phyloP scores from a whole-genome alignment of 805 yeast genomes.

The Pichia heedii region DNA sequence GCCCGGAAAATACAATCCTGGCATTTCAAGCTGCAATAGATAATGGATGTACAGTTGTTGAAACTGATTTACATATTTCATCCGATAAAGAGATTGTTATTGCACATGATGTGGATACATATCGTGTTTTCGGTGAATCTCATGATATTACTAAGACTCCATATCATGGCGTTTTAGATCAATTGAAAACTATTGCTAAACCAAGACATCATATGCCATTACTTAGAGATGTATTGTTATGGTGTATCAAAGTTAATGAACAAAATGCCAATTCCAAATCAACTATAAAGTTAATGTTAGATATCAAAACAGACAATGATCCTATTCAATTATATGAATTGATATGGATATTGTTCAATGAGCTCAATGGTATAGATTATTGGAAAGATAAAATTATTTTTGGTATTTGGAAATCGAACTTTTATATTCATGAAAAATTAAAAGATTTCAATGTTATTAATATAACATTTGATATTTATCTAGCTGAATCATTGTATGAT shows the following conservation, averaged over 20 bases:
- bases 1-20: constrained; percentile 30
- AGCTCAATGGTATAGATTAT: constrained; percentile 17
- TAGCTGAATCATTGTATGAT: constrained; percentile 17
- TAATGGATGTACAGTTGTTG: constrained; percentile 27
- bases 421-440: constrained; percentile 21
- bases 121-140: constrained; percentile 26
- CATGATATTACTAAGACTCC: constrained; percentile 20
- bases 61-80: constrained; percentile 31
- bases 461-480: constrained; percentile 23
- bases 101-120: constrained; percentile 28
- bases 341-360: constrained; percentile 18
- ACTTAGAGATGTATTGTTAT: constrained; percentile 22
- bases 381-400: constrained; percentile 29
- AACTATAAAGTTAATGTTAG: constrained; percentile 33
- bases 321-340: constrained; percentile 20
- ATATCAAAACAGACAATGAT: constrained; percentile 26
- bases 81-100: constrained; percentile 26
- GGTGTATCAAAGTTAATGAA: constrained; percentile 27
- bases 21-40: constrained; percentile 28
- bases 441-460: constrained; percentile 21
- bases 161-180: constrained; percentile 21
- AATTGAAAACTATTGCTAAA: constrained; percentile 21
- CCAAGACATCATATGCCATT: constrained; percentile 29
- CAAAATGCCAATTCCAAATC: constrained; percentile 32
- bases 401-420: constrained; percentile 30